Evolutionary conservation across 805 yeast species (phyloP).

Genomic region (Kuraishia cidri): DNA sequence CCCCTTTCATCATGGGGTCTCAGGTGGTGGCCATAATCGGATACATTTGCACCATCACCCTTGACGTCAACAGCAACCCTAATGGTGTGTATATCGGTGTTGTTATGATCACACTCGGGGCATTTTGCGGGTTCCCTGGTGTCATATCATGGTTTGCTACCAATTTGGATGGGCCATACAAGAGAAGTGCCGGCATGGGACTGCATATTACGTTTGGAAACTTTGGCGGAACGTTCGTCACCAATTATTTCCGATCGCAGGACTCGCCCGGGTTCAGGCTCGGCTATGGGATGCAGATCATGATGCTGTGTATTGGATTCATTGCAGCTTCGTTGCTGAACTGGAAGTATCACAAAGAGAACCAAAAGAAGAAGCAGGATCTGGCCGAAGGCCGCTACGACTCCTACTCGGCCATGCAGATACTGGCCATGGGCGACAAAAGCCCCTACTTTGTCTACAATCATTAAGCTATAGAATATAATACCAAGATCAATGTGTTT

Average conservation of each 20-base stretch:
- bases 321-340: background rate
- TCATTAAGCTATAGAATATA: too few species aligned
- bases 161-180: conserved; percentile 24
- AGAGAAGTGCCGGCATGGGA: conserved; percentile 29
- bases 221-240: conserved; percentile 25
- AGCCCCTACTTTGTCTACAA: conserved; percentile 25
- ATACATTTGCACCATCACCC: conserved; percentile 18
- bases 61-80: conserved; percentile 14
- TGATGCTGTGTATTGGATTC: conserved; percentile 11
- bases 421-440: conserved; percentile 28
- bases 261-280: conserved; percentile 17
- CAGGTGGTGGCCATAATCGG: conserved; percentile 22
- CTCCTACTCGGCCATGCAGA: conserved; percentile 14
- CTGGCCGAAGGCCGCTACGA: conserved; percentile 21
- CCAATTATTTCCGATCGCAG: conserved; percentile 21
- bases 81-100: conserved; percentile 21
- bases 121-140: conserved; percentile 21
- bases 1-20: conserved; percentile 19
- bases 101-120: conserved; percentile 20
- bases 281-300: conserved; percentile 23
- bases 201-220: conserved; percentile 29
- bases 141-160: conserved; percentile 26
- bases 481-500: too few species aligned
- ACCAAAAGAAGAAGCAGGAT: conserved; percentile 13
- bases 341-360: conserved; percentile 12